phyloP scores from a whole-genome alignment of 495 filamentous ascomycete genomes.

The Podospora australis region DNA sequence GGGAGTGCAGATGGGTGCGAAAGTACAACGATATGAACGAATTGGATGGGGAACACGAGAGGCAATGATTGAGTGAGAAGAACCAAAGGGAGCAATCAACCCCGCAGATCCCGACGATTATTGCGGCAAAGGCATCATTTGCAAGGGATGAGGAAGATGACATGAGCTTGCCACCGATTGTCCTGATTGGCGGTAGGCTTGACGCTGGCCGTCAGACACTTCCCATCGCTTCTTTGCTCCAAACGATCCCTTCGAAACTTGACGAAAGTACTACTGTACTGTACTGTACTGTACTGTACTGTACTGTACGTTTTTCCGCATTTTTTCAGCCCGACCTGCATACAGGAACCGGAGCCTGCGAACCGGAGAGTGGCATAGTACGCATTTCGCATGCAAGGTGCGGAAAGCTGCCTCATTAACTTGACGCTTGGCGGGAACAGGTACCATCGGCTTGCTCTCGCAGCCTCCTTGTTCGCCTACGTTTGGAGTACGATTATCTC shows the following conservation, averaged over 20 bases:
- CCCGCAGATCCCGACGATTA: slow-evolving; percentile 4
- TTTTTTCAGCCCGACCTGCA: slow-evolving; percentile 6
- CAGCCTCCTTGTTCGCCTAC: slow-evolving; percentile 24
- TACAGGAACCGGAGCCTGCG: slow-evolving; percentile 4
- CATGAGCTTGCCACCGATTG: slow-evolving; percentile 11
- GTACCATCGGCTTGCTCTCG: slow-evolving; percentile 23
- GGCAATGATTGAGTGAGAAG: background rate
- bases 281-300: no score
- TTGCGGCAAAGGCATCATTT: background rate
- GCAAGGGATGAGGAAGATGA: background rate
- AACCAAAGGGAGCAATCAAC: background rate
- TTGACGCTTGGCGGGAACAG: slow-evolving; percentile 13
- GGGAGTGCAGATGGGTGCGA: background rate
- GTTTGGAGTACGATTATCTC: slow-evolving; percentile 10
- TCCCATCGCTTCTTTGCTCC: background rate
- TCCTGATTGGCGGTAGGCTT: slow-evolving; percentile 12
- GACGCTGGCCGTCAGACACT: slow-evolving; percentile 4
- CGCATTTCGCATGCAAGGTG: slow-evolving; percentile 10
- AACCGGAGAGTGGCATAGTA: background rate
- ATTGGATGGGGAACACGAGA: background rate
- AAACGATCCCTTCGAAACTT: background rate
- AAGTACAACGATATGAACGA: background rate
- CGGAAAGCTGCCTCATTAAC: slow-evolving; percentile 7
- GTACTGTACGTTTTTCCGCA: no score
- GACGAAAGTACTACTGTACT: no score